Evolutionary conservation across 306 rosid species (phyloP).

Genomic region (Fragaria ananassa): DNA sequence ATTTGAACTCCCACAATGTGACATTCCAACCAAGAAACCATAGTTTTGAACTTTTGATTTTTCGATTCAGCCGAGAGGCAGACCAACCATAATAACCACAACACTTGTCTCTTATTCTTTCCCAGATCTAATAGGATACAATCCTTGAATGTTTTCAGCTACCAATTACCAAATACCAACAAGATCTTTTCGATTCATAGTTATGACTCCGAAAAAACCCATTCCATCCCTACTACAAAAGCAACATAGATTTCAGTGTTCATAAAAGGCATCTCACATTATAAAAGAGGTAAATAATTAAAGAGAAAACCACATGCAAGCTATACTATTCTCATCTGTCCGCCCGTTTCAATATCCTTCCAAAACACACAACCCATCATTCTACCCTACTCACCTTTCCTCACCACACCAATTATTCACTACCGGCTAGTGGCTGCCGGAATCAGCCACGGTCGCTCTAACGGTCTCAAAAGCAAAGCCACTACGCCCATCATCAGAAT

Average conservation of each 20-base stretch:
- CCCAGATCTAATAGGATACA: background rate
- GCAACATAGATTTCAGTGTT: background rate
- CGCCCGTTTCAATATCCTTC: background rate
- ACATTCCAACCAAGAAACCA: too few relatives aligned
- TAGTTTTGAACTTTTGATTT: too few relatives aligned
- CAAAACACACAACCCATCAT: slow-evolving; percentile 12
- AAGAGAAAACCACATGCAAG: background rate
- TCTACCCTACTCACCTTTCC: slow-evolving; percentile 3
- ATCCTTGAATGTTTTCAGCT: background rate
- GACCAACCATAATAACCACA: too few relatives aligned
- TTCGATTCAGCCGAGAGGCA: too few relatives aligned
- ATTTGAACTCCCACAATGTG: too few relatives aligned
- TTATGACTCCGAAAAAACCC: background rate
- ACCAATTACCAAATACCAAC: background rate
- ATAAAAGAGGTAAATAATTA: background rate
- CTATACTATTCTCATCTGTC: background rate
- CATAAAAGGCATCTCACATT: background rate
- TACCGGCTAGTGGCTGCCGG: background rate
- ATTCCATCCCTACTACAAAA: background rate
- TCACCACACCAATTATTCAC: slow-evolving; percentile 1
- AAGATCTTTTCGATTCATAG: background rate
- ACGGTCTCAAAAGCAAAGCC: background rate
- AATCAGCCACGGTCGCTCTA: background rate
- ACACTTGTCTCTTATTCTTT: too few relatives aligned
- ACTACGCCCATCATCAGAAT: background rate